phyloP scores from a whole-genome alignment of 306 rosid genomes.

The Ziziphus jujuba region DNA sequence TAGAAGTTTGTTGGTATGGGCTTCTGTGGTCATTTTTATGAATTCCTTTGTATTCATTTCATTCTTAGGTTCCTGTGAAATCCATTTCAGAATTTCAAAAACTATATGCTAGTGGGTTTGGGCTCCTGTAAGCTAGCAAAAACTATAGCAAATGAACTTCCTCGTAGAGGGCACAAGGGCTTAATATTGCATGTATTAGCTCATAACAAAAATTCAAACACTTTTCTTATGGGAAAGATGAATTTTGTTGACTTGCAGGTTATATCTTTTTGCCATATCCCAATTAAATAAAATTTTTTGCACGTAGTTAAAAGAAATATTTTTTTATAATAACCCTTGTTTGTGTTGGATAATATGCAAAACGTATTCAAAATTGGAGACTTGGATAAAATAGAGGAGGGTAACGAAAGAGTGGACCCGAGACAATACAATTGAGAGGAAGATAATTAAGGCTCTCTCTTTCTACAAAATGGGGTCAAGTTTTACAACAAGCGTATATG shows the following conservation, averaged over 20 bases:
- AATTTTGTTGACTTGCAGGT: slow-evolving; percentile 94
- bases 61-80: slow-evolving; percentile 59
- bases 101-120: slow-evolving; percentile 41
- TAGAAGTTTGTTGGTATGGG: background rate
- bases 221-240: slow-evolving; percentile 51
- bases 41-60: background rate
- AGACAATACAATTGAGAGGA: too few relatives aligned
- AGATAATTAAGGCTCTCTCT: too few relatives aligned
- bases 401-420: too few relatives aligned
- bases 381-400: too few relatives aligned
- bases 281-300: background rate
- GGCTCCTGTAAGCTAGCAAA: slow-evolving; percentile 43
- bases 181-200: slow-evolving; percentile 58
- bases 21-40: slow-evolving; percentile 5
- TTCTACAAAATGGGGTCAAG: too few relatives aligned
- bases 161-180: slow-evolving; percentile 66
- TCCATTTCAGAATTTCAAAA: slow-evolving; percentile 62
- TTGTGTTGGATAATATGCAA: too few relatives aligned
- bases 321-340: background rate
- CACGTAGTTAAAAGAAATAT: background rate
- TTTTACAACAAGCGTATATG: too few relatives aligned
- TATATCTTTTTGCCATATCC: slow-evolving; percentile 10
- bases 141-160: slow-evolving; percentile 47
- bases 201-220: slow-evolving; percentile 20
- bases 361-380: too few relatives aligned